These are phyloP conservation scores for Candida yuanshanica DNA, from an alignment of 805 yeast species.

Conservation along the genomic window DNA sequence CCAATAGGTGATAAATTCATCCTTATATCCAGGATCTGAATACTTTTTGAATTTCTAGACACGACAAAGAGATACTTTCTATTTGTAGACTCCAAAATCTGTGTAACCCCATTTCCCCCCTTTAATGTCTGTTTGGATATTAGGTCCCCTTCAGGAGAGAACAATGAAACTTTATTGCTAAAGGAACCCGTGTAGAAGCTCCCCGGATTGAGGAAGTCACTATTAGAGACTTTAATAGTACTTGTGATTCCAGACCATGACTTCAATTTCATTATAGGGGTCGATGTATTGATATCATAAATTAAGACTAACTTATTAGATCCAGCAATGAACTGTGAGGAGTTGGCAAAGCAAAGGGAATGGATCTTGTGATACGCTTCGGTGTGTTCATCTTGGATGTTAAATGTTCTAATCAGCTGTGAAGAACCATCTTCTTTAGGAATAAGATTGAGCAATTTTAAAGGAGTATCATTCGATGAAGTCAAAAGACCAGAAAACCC, in stretches of 20 bases:
- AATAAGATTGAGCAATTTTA: constrained; percentile 25
- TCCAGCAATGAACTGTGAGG: constrained; percentile 27
- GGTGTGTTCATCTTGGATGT: constrained; percentile 26
- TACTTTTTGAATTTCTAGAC: constrained; percentile 24
- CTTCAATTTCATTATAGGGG: constrained; percentile 12
- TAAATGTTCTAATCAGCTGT: constrained; percentile 21
- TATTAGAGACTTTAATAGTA: constrained; percentile 6
- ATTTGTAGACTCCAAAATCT: constrained; percentile 30
- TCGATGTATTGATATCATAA: constrained; percentile 26
- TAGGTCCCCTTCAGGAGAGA: constrained; percentile 22
- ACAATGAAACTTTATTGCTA: constrained; percentile 25
- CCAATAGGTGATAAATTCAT: constrained; percentile 20
- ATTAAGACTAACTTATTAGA: constrained; percentile 23
- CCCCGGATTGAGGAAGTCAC: constrained; percentile 13
- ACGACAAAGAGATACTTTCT: constrained; percentile 31
- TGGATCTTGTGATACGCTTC: constrained; percentile 29
- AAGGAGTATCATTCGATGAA: constrained; percentile 29
- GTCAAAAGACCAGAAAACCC: constrained; percentile 23
- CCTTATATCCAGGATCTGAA: constrained; percentile 32
- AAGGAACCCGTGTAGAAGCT: constrained; percentile 28
- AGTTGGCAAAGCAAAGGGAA: constrained; percentile 21
- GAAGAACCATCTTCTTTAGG: constrained; percentile 15
- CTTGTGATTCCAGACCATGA: constrained; percentile 19
- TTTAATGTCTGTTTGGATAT: constrained; percentile 9
- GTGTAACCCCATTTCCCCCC: constrained; percentile 29